These are phyloP conservation scores for Setomelanomma holmii DNA, from an alignment of 2,329 filamentous ascomycete species.

Conservation along the genomic window DNA sequence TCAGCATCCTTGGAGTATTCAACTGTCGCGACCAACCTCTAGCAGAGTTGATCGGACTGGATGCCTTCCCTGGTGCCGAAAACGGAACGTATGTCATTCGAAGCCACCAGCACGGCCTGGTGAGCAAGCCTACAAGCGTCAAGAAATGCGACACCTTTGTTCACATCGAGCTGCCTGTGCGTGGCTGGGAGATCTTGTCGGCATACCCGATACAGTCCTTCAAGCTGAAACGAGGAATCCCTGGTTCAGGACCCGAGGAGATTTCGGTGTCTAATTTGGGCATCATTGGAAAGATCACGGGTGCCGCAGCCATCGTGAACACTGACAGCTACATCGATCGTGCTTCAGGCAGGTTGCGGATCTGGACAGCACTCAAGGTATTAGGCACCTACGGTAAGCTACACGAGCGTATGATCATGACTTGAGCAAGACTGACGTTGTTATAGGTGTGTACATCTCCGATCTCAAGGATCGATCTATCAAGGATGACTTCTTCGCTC, in stretches of 20 bases:
- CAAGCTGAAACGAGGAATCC: slow-evolving; percentile 49
- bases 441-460: slow-evolving; percentile 76
- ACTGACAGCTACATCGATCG: slow-evolving; percentile 65
- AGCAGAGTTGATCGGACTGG: slow-evolving; percentile 73
- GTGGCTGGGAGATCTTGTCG: slow-evolving; percentile 82
- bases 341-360: slow-evolving; percentile 64
- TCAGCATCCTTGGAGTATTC: slow-evolving; percentile 82
- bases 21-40: slow-evolving; percentile 72
- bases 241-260: slow-evolving; percentile 38
- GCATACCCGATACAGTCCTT: slow-evolving; percentile 72
- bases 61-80: slow-evolving; percentile 75
- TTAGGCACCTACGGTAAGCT: slow-evolving; percentile 73
- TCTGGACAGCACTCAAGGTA: slow-evolving; percentile 78
- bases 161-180: slow-evolving; percentile 66
- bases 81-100: slow-evolving; percentile 72
- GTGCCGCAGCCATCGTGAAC: slow-evolving; percentile 75
- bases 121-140: slow-evolving; percentile 62
- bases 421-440: slow-evolving; percentile 9
- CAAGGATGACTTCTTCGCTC: slow-evolving; percentile 72
- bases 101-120: slow-evolving; percentile 70
- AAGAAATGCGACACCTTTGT: slow-evolving; percentile 61
- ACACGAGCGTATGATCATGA: neutral
- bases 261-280: slow-evolving; percentile 75
- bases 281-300: slow-evolving; percentile 87
- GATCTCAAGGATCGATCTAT: slow-evolving; percentile 67